phyloP scores from a whole-genome alignment of 495 filamentous ascomycete genomes.

The Penicillium canariense region DNA sequence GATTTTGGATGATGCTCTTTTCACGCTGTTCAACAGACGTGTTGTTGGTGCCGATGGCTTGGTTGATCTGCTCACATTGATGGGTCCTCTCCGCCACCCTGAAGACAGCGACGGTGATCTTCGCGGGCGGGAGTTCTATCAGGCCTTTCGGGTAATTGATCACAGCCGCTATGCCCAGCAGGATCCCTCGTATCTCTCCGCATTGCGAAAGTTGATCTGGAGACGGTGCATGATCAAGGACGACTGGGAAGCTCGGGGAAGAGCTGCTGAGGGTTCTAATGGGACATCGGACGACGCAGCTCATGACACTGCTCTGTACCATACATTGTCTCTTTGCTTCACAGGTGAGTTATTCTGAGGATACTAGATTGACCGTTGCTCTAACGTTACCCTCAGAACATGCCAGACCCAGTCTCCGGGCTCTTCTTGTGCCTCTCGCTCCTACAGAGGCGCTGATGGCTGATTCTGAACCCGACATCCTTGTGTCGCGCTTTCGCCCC shows the following conservation, averaged over 20 bases:
- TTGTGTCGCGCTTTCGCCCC: constrained; percentile 54
- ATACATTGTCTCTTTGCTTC: constrained; percentile 32
- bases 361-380: background rate
- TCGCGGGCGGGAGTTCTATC: constrained; percentile 58
- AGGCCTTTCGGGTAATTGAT: constrained; percentile 67
- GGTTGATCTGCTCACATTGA: constrained; percentile 80
- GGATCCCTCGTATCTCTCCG: constrained; percentile 49
- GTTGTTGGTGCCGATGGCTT: constrained; percentile 64
- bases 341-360: constrained; percentile 22
- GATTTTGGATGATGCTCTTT: constrained; percentile 63
- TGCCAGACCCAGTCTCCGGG: constrained; percentile 14
- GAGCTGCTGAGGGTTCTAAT: constrained; percentile 28
- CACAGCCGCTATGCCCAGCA: constrained; percentile 49
- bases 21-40: constrained; percentile 63
- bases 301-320: constrained; percentile 32
- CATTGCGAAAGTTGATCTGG: constrained; percentile 74
- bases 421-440: constrained; percentile 40
- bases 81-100: constrained; percentile 38
- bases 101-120: constrained; percentile 38
- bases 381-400: constrained; percentile 15
- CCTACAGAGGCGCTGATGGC: constrained; percentile 48
- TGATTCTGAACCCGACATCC: constrained; percentile 49
- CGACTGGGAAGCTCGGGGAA: constrained; percentile 62
- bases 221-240: constrained; percentile 75
- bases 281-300: constrained; percentile 23